Evolutionary conservation across 768 basidiomycete genomes (phyloP), one percentile per base, ranked within the genome.

Genomic region (Pulveroboletus sp.): DNA sequence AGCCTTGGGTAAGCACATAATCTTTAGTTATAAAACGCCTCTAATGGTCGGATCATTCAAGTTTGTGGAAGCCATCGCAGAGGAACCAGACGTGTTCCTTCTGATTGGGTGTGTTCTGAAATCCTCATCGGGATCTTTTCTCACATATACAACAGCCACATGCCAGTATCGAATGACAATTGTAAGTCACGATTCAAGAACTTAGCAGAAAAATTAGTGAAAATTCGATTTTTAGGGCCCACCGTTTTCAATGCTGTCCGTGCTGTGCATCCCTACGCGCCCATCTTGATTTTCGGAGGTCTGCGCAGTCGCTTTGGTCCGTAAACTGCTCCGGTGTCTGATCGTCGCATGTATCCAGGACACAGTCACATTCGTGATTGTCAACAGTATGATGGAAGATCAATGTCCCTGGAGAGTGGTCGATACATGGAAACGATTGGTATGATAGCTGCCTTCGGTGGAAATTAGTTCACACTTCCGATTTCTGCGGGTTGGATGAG

Each of bases 351-450:
- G 9, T 43, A 9, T 51, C 30, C 51, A 73, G 84, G 85, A 5
- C 89, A 92, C 56, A 75, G 0, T 42, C 62, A 64, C 18, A 53
- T 62, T 33, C 62, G 62, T n/a, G 56, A 64, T 33, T 64, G 61
- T 41, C 62, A 58, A 15, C 59, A 58, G n/a, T 64, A 59, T 15
- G 54, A 64, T 40, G 51, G 51, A 35, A 58, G 57, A 28, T 28
- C 57, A 18, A 59, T 64, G 53, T 57, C 84, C 2, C 63, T 93
- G 53, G 88, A 91, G 60, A 86, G 89, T 55, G 88, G 93, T 15
- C 74, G 90, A 21, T 95, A 94, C 63, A 88, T 95, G 85, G 93
- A 96, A 70, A 96, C 93, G 9, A 73, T 94, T 47, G 91, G 89
- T 86, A 43, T 11, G 78, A 45, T 11, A 10, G 6, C 10, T 14